Base-by-base conservation (phyloP, 192 early-diverging fungal species). In the Umbelopsis ramanniana region DNA sequence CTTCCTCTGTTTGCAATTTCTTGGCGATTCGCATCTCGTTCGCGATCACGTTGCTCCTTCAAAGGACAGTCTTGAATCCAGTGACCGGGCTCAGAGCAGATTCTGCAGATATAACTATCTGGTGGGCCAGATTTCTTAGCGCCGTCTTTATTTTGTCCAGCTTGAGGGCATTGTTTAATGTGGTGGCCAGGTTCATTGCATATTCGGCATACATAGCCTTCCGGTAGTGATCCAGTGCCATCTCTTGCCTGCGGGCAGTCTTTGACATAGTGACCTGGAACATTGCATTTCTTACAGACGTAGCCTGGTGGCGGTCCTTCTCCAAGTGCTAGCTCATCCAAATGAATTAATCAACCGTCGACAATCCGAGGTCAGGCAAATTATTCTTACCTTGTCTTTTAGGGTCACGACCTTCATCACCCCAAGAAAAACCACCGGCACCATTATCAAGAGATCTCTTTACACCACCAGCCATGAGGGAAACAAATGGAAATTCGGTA, bases 11-110 rank as follows among this genome's bases (percentile, higher is more conserved):
- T 86, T 77, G 9, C 74, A 35, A 69, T 91, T 85, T 0, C 88
- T 85, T 15, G 82, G 60, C 72, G 76, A 68, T 24, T 81, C 77
- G 78, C 88, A 87, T 23, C 77, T 72, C 33, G 81, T 70, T 74
- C 89, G 87, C 14, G 83, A 60, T 72, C 87, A 86, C 54, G 78
- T 57, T 85, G 74, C 38, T 70, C 60, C 29, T 78, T 82, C 37
- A 79, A 69, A 15, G 89, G 88, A 46, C 91, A 94, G 46, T 92
- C 86, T 66, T 76, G 72, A 69, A 89, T 81, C 77, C 77, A 84
- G 72, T 94, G 93, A 0, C 91, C 93, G 11, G 87, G 86, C 38
- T 85, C 71, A 21, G 78, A 80, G 69, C 91, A 94, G 40, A 81
- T 81, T 11, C 82, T 85, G 67, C 91, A 93, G 1, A 86, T 40